Evolutionary conservation across 495 filamentous ascomycete genomes (phyloP).

Genomic region (Aspergillus mulundensis): DNA sequence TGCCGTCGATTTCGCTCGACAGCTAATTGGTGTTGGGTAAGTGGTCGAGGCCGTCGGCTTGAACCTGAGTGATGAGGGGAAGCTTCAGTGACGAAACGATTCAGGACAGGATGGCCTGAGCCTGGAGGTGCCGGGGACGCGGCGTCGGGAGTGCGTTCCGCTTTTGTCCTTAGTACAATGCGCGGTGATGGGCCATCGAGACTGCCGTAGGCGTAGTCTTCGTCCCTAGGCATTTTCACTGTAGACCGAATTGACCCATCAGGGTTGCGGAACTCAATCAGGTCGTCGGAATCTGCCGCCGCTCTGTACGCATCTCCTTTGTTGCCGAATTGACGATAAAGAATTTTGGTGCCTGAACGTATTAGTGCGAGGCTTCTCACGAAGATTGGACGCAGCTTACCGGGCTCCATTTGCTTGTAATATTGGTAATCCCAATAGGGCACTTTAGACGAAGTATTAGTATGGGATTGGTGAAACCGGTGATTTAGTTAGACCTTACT

Average conservation of each 20-base stretch:
- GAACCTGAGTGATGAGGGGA: slow-evolving; percentile 28
- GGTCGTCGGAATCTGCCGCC: slow-evolving; percentile 2
- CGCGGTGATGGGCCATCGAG: slow-evolving; percentile 33
- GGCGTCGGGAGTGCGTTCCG: slow-evolving; percentile 44
- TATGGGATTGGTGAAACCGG: not conserved
- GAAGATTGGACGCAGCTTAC: not conserved
- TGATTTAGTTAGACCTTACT: not conserved
- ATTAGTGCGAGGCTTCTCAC: not conserved
- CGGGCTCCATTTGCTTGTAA: slow-evolving; percentile 4
- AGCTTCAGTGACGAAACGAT: slow-evolving; percentile 43
- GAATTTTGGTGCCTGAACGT: not conserved
- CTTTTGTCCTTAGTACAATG: slow-evolving; percentile 46
- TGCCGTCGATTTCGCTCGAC: slow-evolving; percentile 85
- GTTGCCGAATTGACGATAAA: not conserved
- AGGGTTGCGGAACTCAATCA: slow-evolving; percentile 9
- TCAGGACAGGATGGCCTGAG: slow-evolving; percentile 43
- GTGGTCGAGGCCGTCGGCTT: slow-evolving; percentile 66
- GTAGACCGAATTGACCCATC: slow-evolving; percentile 6
- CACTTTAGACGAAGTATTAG: not conserved
- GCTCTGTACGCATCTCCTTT: slow-evolving; percentile 5
- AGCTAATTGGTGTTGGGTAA: slow-evolving; percentile 90
- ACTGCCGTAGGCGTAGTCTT: slow-evolving; percentile 26
- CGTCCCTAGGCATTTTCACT: slow-evolving; percentile 1
- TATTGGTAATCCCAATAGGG: slow-evolving; percentile 2
- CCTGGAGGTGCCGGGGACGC: slow-evolving; percentile 49